Conservation (phyloP, 257 asterid genomes). For the Cynanchum wilfordii region DNA sequence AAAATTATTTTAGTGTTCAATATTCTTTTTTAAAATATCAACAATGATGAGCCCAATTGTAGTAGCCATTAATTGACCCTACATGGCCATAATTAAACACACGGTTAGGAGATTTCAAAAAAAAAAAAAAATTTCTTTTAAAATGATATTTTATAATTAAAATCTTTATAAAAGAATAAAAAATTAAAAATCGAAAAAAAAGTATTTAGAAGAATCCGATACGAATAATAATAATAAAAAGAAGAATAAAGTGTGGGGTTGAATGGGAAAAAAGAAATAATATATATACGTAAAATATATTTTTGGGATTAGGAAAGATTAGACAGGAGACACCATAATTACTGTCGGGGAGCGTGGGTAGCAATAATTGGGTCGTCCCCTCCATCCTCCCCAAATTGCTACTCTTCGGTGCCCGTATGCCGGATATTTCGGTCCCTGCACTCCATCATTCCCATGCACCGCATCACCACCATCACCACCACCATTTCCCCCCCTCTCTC, state of each 20-base stretch:
- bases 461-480: not conserved
- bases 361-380: conserved; percentile 26
- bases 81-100: no score
- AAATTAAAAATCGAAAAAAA: not conserved
- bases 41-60: no score
- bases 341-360: conserved; percentile 44
- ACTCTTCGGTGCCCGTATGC: conserved; percentile 10
- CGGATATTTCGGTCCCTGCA: conserved; percentile 25
- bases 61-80: no score
- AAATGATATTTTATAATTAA: no score
- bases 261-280: not conserved
- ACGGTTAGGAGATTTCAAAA: no score
- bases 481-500: not conserved
- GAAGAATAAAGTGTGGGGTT: not conserved
- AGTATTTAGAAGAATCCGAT: not conserved
- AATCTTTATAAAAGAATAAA: no score
- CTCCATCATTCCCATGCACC: conserved; percentile 4
- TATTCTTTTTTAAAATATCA: no score
- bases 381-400: not conserved
- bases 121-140: no score
- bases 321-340: conserved; percentile 31
- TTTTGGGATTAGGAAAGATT: conserved; percentile 26
- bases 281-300: not conserved
- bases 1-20: no score
- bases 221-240: not conserved